These are phyloP conservation scores for Eragrostis nindensis DNA, from an alignment of 176 grass and related monocot species.

Conservation along the genomic window DNA sequence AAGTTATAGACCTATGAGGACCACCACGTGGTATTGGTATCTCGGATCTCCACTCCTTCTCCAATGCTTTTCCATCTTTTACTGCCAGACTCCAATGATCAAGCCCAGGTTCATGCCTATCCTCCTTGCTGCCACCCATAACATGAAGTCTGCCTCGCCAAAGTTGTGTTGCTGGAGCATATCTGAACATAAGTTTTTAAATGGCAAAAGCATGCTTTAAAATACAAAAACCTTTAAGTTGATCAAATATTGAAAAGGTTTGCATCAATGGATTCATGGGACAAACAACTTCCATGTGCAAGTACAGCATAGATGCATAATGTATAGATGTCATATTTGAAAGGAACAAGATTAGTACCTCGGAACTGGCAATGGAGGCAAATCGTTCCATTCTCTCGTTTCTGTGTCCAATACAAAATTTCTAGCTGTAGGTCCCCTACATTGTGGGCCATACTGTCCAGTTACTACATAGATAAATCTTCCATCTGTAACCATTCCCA, in stretches of 20 bases:
- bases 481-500: constrained; percentile 97
- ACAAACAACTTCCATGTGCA: constrained; percentile 28
- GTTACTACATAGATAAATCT: constrained; percentile 91
- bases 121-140: constrained; percentile 99
- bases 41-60: constrained; percentile 78
- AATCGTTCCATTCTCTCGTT: constrained; percentile 85
- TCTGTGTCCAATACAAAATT: constrained; percentile 93
- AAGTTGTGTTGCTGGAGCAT: constrained; percentile 97
- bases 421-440: constrained; percentile 87
- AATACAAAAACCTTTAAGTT: constrained; percentile 1
- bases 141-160: constrained; percentile 96
- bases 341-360: constrained; percentile 52
- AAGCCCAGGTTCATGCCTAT: constrained; percentile 83
- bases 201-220: constrained; percentile 11
- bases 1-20: constrained; percentile 79
- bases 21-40: constrained; percentile 91
- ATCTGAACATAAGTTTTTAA: constrained; percentile 55
- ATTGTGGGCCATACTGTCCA: constrained; percentile 91
- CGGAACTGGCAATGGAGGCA: constrained; percentile 84
- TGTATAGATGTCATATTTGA: not conserved
- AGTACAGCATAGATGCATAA: not conserved
- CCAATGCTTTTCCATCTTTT: constrained; percentile 89
- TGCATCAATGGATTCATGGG: not conserved
- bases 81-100: constrained; percentile 95
- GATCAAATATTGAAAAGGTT: constrained; percentile 26